phyloP scores from a whole-genome alignment of 225 moss, liverwort and hornwort species.

The Physcomitrellopsis africana region DNA sequence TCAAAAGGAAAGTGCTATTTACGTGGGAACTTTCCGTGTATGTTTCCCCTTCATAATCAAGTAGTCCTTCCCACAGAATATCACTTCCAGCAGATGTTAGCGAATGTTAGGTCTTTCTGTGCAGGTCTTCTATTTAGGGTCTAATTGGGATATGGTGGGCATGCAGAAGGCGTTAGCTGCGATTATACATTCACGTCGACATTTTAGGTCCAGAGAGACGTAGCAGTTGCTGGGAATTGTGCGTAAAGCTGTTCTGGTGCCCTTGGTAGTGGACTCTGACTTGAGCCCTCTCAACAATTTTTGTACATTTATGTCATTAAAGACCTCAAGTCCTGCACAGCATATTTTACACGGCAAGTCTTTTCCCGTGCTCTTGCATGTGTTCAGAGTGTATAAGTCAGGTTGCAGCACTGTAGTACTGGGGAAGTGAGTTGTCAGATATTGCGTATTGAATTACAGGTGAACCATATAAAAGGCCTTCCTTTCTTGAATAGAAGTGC shows the following conservation, averaged over 20 bases:
- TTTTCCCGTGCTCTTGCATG: slow-evolving; percentile 33
- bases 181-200: slow-evolving; percentile 37
- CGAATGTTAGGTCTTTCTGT: slow-evolving; percentile 39
- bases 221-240: slow-evolving; percentile 31
- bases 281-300: slow-evolving; percentile 40
- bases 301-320: slow-evolving; percentile 48
- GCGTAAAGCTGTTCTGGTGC: slow-evolving; percentile 34
- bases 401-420: slow-evolving; percentile 33
- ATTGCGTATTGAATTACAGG: slow-evolving; percentile 11
- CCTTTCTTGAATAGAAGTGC: slow-evolving; percentile 31
- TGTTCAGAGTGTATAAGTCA: slow-evolving; percentile 31
- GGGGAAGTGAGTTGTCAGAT: slow-evolving; percentile 19
- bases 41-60: background rate
- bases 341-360: slow-evolving; percentile 33
- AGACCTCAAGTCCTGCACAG: slow-evolving; percentile 33
- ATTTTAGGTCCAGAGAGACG: slow-evolving; percentile 37
- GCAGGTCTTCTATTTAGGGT: slow-evolving; percentile 49
- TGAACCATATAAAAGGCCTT: slow-evolving; percentile 25
- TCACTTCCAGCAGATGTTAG: slow-evolving; percentile 38
- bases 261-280: slow-evolving; percentile 35
- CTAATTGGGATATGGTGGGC: slow-evolving; percentile 57
- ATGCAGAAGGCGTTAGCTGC: slow-evolving; percentile 66
- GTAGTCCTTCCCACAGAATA: slow-evolving; percentile 20
- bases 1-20: slow-evolving; percentile 9
- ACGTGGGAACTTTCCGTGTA: background rate